Percentiles rank a stretch among this genome's conserved stretches.
phyloP scores from a whole-genome alignment of 2,329 filamentous ascomycete genomes.

The Nothophoma quercina region DNA sequence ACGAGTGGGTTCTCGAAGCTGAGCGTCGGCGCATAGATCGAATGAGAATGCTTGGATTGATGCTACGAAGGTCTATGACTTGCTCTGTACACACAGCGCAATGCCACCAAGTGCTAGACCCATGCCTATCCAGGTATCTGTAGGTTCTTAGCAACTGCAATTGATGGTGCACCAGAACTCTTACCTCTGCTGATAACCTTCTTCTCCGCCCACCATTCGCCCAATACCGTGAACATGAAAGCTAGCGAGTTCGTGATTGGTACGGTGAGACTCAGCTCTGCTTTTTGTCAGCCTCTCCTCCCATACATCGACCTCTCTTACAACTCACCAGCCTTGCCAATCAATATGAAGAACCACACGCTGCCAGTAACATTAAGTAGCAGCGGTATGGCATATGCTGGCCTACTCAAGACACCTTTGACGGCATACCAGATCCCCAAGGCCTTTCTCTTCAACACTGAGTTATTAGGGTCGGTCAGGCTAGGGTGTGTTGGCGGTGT shows the following conservation, averaged over 20 bases:
- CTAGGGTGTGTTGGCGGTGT: slow-evolving; percentile 57
- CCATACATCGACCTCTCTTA: background rate
- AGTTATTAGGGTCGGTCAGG: slow-evolving; percentile 51
- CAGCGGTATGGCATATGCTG: slow-evolving; percentile 83
- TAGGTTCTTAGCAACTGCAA: slow-evolving; percentile 8
- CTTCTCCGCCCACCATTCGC: slow-evolving; percentile 92
- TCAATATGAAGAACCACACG: slow-evolving; percentile 94
- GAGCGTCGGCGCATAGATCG: slow-evolving; percentile 45
- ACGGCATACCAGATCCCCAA: slow-evolving; percentile 76
- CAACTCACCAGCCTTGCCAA: slow-evolving; percentile 84
- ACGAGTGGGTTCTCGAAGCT: slow-evolving; percentile 78
- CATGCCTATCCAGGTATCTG: slow-evolving; percentile 88
- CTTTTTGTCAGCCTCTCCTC: slow-evolving; percentile 13
- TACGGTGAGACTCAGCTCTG: slow-evolving; percentile 90
- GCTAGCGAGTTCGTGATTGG: slow-evolving; percentile 94
- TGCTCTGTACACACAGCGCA: slow-evolving; percentile 77
- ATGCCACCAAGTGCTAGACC: slow-evolving; percentile 79
- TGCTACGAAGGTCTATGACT: slow-evolving; percentile 34
- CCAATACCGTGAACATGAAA: slow-evolving; percentile 93
- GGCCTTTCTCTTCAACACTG: slow-evolving; percentile 69
- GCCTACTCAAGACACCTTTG: slow-evolving; percentile 78
- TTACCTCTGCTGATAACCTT: slow-evolving; percentile 86
- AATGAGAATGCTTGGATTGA: background rate
- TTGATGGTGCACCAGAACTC: slow-evolving; percentile 35
- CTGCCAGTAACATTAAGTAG: slow-evolving; percentile 90